These are phyloP conservation scores for Aphanocladium album DNA, from an alignment of 2,329 filamentous ascomycete genomes.

Conservation along the genomic window DNA sequence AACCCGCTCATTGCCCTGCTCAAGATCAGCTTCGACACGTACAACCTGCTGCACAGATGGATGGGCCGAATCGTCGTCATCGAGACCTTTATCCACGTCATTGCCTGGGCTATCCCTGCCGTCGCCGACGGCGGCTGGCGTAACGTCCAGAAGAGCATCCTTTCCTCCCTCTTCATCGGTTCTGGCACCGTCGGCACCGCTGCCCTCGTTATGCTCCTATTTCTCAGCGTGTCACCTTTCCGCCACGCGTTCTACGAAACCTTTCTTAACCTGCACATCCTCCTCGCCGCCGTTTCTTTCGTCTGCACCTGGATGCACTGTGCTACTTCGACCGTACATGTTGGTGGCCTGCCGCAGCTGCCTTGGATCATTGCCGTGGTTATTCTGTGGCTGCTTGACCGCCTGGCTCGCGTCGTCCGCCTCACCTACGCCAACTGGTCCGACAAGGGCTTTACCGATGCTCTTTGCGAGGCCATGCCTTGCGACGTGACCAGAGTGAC, in stretches of 20 bases:
- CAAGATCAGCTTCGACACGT: constrained; percentile 90
- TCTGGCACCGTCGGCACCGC: constrained; percentile 59
- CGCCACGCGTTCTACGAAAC: constrained; percentile 97
- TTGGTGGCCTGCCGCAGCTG: constrained; percentile 64
- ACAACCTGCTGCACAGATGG: constrained; percentile 73
- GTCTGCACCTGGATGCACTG: constrained; percentile 76
- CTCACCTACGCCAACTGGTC: constrained; percentile 64
- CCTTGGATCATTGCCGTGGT: constrained; percentile 71
- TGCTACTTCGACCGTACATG: constrained; percentile 52
- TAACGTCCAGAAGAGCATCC: constrained; percentile 50
- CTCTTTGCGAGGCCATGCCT: constrained; percentile 61
- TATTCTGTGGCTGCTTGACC: constrained; percentile 71
- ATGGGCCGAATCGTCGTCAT: constrained; percentile 68
- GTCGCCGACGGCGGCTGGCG: constrained; percentile 59
- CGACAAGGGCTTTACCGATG: constrained; percentile 54
- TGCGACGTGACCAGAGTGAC: constrained; percentile 68
- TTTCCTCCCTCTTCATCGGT: constrained; percentile 57
- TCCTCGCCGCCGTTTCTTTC: constrained; percentile 64
- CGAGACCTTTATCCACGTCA: constrained; percentile 63
- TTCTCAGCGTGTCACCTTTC: constrained; percentile 71
- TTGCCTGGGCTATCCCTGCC: constrained; percentile 70
- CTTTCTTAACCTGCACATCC: constrained; percentile 82
- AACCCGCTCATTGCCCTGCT: constrained; percentile 82
- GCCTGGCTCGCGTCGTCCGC: constrained; percentile 56
- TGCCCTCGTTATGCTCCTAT: constrained; percentile 59